Percentiles rank a stretch among this genome's conserved stretches.
These are phyloP conservation scores for Rubia tinctorum DNA, from an alignment of 305 asterid genomes.

Conservation along the genomic window DNA sequence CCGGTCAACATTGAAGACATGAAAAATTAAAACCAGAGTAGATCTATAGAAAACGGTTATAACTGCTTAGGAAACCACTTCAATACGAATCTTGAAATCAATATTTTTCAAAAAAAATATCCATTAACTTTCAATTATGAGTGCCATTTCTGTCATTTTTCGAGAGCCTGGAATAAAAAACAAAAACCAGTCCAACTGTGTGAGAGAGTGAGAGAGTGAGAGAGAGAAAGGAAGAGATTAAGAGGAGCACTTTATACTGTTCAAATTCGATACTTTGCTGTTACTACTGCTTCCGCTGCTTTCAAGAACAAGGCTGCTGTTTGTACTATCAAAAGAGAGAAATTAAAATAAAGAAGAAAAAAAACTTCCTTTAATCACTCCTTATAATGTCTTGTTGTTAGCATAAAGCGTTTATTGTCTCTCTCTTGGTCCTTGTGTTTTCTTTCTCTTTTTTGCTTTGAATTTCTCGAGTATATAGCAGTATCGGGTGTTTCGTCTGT, in stretches of 20 bases:
- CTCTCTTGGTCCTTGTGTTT: constrained; percentile 42
- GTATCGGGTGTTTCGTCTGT: constrained; percentile 15
- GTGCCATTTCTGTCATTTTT: too few species aligned
- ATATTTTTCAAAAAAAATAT: too few species aligned
- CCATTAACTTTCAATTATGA: too few species aligned
- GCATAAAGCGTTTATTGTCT: constrained; percentile 54
- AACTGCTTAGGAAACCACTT: background rate
- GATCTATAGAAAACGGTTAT: too few species aligned
- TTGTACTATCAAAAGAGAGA: constrained; percentile 29
- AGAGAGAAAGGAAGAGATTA: background rate
- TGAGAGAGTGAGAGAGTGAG: constrained; percentile 39
- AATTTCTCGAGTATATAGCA: constrained; percentile 22
- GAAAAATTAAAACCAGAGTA: too few species aligned
- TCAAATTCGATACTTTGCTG: constrained; percentile 61
- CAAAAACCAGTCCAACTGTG: constrained; percentile 21
- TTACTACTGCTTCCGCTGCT: constrained; percentile 28
- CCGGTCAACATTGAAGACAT: too few species aligned
- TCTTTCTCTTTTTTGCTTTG: constrained; percentile 23
- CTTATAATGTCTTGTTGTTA: constrained; percentile 62
- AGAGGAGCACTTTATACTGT: constrained; percentile 66
- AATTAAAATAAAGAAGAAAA: background rate
- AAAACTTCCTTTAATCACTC: constrained; percentile 26
- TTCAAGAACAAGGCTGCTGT: constrained; percentile 38
- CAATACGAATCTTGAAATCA: background rate
- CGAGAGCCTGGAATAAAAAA: too few species aligned